Evolutionary conservation across 1,139 yeast genomes (phyloP), one percentile per base, ranked within the genome.

Genomic region (Yamadazyma taylorii): DNA sequence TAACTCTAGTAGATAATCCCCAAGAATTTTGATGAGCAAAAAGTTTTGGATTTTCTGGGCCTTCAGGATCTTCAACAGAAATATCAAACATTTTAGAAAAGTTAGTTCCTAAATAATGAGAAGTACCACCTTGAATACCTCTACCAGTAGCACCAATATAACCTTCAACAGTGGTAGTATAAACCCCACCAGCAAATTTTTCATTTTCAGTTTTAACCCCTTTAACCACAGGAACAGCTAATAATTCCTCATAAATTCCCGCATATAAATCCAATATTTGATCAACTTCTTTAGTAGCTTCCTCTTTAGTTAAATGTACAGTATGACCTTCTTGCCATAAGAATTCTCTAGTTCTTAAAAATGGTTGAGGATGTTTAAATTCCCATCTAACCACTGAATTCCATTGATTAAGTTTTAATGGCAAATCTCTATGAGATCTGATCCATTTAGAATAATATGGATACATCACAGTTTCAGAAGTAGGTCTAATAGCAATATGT

Each of bases 291-390:
- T 71, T 72, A 43, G 78, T 75, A 27, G 98, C 97, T 42, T 78
- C 90, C 42, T 81, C 84, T 50, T 71, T 69, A 41, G 94, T 85
- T 60, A 92, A 77, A 61, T 87, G 96, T 38, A 96, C 98, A 37
- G 98, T 94, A 71, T 94, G 99, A 50, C 99, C 99, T 71, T 94
- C 99, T 72, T 94, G 99, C 99, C 99, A 94, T 64, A 94, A 76
- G 70, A 94, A 94, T 69, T 94, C 99, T 71, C 99, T 85, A 12
- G 98, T 94, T 78, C 99, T 86, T 60, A 94, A 73, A 69, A 94
- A 94, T 40, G 99, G 99, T 70, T 94, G 99, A 41, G 99, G 99
- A 64, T 94, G 97, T 74, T 94, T 94, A 74, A 94, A 94, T 69
- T 94, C 99, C 99, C 98, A 94, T 76, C 99, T 84, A 36, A 94